phyloP scores from a whole-genome alignment of 2,329 filamentous ascomycete species.

The Hawksworthiomyces lignivorus region DNA sequence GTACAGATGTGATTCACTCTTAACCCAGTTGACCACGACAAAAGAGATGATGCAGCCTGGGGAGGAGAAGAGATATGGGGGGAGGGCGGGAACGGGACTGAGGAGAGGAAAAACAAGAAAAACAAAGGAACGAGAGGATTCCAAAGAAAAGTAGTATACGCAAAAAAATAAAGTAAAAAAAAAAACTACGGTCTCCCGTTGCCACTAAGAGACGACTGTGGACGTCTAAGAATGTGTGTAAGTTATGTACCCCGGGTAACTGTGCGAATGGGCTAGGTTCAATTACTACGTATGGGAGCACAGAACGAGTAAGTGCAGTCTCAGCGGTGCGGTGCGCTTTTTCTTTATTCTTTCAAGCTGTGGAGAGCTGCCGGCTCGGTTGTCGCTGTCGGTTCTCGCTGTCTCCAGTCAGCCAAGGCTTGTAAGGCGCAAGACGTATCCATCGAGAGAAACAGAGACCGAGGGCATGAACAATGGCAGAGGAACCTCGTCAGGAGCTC shows the following conservation, averaged over 20 bases:
- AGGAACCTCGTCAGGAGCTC: no score
- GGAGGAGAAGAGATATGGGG: not conserved
- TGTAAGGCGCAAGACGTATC: no score
- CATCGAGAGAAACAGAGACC: no score
- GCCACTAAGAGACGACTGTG: no score
- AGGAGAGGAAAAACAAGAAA: not conserved
- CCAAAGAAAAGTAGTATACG: not conserved
- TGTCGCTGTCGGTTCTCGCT: slow-evolving; percentile 12
- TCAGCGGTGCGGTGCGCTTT: slow-evolving; percentile 6
- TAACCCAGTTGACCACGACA: slow-evolving; percentile 9
- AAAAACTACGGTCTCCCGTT: not conserved
- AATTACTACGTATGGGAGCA: no score
- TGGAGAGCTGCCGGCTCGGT: no score
- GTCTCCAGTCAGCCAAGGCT: no score
- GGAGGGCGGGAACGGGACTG: not conserved
- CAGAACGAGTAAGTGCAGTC: no score
- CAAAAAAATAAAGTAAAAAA: slow-evolving; percentile 2
- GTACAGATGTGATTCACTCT: slow-evolving; percentile 12
- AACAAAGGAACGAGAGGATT: slow-evolving; percentile 1
- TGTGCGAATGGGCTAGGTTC: slow-evolving; percentile 6
- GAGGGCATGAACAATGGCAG: no score
- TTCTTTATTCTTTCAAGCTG: slow-evolving; percentile 2
- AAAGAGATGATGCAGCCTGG: not conserved
- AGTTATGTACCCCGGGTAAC: slow-evolving; percentile 7
- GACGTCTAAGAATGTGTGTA: slow-evolving; percentile 8